These are phyloP conservation scores for Akebia trifoliata DNA, from an alignment of 164 flowering plant genomes.

Conservation along the genomic window DNA sequence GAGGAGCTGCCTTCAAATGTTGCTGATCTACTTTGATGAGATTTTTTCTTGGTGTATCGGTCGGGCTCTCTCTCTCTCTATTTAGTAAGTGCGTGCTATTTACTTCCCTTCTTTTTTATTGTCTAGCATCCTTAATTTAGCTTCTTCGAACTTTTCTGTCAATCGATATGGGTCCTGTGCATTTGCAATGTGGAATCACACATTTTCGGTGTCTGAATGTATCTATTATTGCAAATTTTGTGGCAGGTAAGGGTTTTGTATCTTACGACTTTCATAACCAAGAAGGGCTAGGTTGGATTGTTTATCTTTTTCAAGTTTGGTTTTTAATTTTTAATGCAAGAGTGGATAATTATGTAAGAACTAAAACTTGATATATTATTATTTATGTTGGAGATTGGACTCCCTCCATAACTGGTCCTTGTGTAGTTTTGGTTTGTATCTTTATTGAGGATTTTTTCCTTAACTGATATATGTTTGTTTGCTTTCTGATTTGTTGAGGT, in stretches of 20 bases:
- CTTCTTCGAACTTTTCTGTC: constrained; percentile 5
- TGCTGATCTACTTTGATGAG: constrained; percentile 56
- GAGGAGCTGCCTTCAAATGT: constrained; percentile 70
- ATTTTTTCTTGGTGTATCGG: constrained; percentile 1
- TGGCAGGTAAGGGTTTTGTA: constrained; percentile 19
- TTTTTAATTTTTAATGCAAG: background rate
- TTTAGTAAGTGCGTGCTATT: constrained; percentile 16
- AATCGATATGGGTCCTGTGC: constrained; percentile 8
- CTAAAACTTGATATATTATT: background rate
- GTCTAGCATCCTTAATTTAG: constrained; percentile 11
- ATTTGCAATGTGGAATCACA: constrained; percentile 10
- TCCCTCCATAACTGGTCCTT: too few species aligned
- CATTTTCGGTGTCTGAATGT: constrained; percentile 1
- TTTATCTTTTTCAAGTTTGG: background rate
- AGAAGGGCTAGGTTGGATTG: constrained; percentile 8
- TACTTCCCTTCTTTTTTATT: background rate
- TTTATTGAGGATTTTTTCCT: too few species aligned
- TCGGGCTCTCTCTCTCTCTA: constrained; percentile 5
- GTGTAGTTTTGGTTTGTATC: too few species aligned
- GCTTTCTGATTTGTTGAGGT: too few species aligned
- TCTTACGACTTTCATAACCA: constrained; percentile 3
- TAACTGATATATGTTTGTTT: too few species aligned
- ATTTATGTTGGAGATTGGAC: too few species aligned
- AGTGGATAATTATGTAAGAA: background rate
- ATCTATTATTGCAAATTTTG: constrained; percentile 17